A percentile compares a stretch with the other conserved stretches of the same genome.
These are phyloP conservation scores for Serpula lacrymans DNA, from an alignment of 768 basidiomycete species.

Conservation along the genomic window DNA sequence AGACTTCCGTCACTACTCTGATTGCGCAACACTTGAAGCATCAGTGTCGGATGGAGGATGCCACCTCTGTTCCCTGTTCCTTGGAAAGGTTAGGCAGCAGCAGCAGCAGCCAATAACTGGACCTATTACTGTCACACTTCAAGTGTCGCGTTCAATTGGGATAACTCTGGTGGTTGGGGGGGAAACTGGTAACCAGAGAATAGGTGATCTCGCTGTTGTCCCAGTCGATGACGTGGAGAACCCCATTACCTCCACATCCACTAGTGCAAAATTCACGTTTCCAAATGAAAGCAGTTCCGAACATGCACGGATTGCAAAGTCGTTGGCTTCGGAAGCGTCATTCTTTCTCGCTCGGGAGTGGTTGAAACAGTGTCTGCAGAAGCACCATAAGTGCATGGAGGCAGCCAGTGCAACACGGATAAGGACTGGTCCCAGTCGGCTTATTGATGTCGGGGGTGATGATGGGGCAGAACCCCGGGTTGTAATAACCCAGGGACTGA, in stretches of 20 bases:
- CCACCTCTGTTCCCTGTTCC: constrained; percentile 1
- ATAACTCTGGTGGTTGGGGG: constrained; percentile 1
- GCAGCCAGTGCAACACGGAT: not conserved
- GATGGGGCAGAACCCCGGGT: constrained; percentile 1
- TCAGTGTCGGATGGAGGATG: not conserved
- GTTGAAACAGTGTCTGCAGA: constrained; percentile 1
- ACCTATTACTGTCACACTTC: constrained; percentile 1
- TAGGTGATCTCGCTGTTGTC: not conserved
- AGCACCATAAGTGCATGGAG: constrained; percentile 2
- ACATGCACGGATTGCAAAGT: not conserved
- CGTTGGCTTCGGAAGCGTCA: constrained; percentile 1
- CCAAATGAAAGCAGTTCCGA: constrained; percentile 1
- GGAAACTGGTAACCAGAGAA: constrained; percentile 2
- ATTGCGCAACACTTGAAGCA: not conserved
- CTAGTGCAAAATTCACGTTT: constrained; percentile 1
- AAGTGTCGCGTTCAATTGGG: constrained; percentile 1
- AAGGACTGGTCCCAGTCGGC: constrained; percentile 1
- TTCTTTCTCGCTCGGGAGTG: constrained; percentile 1
- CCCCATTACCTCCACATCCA: not conserved
- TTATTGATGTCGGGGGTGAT: constrained; percentile 3
- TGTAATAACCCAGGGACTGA: not conserved
- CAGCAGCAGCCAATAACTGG: constrained; percentile 1
- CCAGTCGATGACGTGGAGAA: constrained; percentile 1
- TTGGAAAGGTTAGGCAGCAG: not conserved
- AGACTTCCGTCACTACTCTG: constrained; percentile 2